Base-by-base conservation (phyloP, 1,284 basidiomycete genomes). In the Heterobasidion occidentale region DNA sequence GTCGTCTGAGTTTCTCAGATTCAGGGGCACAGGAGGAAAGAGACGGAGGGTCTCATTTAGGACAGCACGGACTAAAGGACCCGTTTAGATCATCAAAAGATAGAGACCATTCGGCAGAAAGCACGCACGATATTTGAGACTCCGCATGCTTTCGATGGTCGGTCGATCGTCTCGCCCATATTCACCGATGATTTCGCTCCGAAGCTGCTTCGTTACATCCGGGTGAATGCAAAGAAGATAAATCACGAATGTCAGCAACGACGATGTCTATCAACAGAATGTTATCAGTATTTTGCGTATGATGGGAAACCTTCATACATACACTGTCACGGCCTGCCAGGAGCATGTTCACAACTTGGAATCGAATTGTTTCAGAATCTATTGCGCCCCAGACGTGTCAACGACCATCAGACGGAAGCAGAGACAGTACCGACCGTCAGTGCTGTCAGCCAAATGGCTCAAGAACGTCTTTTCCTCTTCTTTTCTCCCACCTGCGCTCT, bases 401-500 rank as follows among this genome's bases (percentile, higher is more conserved):
- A 27, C 19, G 51, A 36, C 44, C 8, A 33, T 20, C 38, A 51
- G 15, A 42, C 11, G 8, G 17, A 46, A 47, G 36, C 15, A 44
- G 27, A n/a, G 45, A 61, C 45, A 35, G 67, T 70, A 50, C 60
- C 20, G 8, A 83, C 85, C 83, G 36, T 84, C 74, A 0, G 84
- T 85, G 59, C 78, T 79, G 56, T 83, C 78, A 2, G 80, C 78
- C 7, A 90, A 68, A 65, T 88, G 82, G 59, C 84, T 77, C 46
- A 88, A 64, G 59, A 90, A 81, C 2, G 77, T 86, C 66, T 80
- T 81, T 11, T 62, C 63, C 15, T 67, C 65, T 12, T 51, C 56
- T 7, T 81, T 82, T 54, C 72, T 72, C 71, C 67, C 55, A 65
- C 68, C 48, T 58, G 64, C 27, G 58, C 61, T 27, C 15, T 59